Base-by-base conservation (phyloP, 1,284 basidiomycete species). In the Crucibulum cyathiforme region DNA sequence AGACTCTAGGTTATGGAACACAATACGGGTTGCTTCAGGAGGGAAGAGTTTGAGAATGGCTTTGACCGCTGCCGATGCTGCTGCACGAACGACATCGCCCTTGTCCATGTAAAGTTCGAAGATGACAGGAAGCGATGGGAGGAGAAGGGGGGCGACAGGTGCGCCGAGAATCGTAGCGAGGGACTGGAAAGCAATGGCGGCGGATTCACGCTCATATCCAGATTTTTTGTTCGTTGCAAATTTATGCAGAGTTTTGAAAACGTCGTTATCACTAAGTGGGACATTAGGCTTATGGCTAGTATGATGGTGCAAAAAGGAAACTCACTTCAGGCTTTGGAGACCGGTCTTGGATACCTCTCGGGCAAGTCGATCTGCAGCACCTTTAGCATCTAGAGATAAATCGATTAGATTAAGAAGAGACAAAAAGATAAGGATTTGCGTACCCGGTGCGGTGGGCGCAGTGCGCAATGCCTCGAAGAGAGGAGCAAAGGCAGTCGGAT, bases 31-130 rank as follows among this genome's bases (percentile, higher is more conserved):
- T 24, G 94, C 89, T 76, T 96, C 94, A 4, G 95, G 89, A 31
- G 96, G 94, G 58, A 90, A 87, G 17, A 95, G 84, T 72, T 94
- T 93, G 67, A 98, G 78, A 66, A 98, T 89, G 45, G 92, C 82
- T 73, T 95, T 95, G 68, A 92, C 86, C n/a, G 97, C 95, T 12
- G 87, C 76, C 38, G 89, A 82, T 19, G 96, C 94, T 24, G 95
- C 95, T 53, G 82, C 79, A 62, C 94, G 89, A 58, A 98, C 95
- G 45, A 96, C 93, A 63, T 97, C 94, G 61, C 95, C 95, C 78
- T 98, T 98, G 78, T 99, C 97, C 83, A 94, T 92, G 74, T 94
- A 91, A 50, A 96, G 83, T 64, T 95, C 94, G 72, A 95, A 90
- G 49, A 98, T 78, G 54, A 88, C 74, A 10, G 94, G 86, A 52